Conservation (phyloP, 345 rosid species). For the Lepidium africanum region DNA sequence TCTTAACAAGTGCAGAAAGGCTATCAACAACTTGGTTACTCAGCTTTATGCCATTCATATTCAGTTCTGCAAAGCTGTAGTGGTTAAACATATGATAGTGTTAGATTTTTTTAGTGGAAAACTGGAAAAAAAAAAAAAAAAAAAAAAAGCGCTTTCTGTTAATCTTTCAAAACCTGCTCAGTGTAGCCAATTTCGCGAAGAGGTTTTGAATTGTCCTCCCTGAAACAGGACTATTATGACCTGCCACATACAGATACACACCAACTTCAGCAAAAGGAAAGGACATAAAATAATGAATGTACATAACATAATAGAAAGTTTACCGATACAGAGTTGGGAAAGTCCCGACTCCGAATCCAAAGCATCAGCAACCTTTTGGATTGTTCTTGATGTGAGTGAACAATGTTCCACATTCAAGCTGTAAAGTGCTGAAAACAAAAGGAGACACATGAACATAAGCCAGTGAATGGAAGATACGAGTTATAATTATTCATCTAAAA, state of each 20-base stretch:
- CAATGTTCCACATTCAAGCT: conserved; percentile 76
- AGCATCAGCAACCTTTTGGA: conserved; percentile 66
- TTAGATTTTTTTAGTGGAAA: not conserved
- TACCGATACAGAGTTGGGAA: conserved; percentile 77
- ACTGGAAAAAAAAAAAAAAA: not conserved
- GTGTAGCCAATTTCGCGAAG: conserved; percentile 48
- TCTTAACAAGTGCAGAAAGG: conserved; percentile 64
- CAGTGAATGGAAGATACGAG: not conserved
- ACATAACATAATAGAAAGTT: conserved; percentile 7
- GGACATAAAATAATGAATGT: not conserved
- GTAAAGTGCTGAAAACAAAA: conserved; percentile 55
- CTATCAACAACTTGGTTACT: conserved; percentile 54
- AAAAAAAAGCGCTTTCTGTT: not conserved
- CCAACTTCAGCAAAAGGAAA: not conserved
- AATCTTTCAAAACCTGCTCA: conserved; percentile 45
- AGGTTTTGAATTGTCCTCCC: conserved; percentile 56
- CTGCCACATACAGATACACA: conserved; percentile 33
- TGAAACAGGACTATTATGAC: conserved; percentile 60
- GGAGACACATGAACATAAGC: conserved; percentile 1
- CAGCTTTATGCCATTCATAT: conserved; percentile 71
- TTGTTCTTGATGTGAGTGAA: conserved; percentile 77
- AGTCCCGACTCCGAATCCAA: conserved; percentile 49
- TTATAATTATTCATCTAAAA: not conserved
- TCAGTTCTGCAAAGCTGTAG: conserved; percentile 70
- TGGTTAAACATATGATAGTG: conserved; percentile 3